phyloP scores from a whole-genome alignment of 495 filamentous ascomycete species.

The Amorphotheca resinae region DNA sequence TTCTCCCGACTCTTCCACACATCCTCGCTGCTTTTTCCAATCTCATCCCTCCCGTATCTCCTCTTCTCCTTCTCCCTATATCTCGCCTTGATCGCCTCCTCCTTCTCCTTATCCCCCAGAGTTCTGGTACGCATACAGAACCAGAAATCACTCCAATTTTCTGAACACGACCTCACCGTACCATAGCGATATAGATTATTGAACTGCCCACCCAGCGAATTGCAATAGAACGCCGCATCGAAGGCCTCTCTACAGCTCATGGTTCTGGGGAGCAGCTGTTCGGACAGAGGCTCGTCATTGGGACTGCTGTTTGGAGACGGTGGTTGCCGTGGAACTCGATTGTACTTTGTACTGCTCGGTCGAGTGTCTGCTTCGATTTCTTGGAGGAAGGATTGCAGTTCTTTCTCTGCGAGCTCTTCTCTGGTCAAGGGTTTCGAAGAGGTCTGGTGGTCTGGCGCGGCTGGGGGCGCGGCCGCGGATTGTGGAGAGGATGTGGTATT shows the following conservation, averaged over 20 bases:
- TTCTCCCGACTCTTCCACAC: conserved; percentile 65
- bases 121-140: conserved; percentile 82
- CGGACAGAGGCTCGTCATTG: conserved; percentile 19
- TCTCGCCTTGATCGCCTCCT: conserved; percentile 50
- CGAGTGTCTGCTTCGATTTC: conserved; percentile 30
- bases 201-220: conserved; percentile 82
- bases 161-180: conserved; percentile 52
- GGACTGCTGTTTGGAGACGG: conserved; percentile 4
- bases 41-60: conserved; percentile 56
- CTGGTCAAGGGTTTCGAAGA: conserved; percentile 24
- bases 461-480: conserved; percentile 4
- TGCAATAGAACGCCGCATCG: conserved; percentile 91
- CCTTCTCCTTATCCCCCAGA: conserved; percentile 34
- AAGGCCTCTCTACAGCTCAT: conserved; percentile 88
- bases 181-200: conserved; percentile 73
- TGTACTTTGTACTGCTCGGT: conserved; percentile 21
- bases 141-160: conserved; percentile 85
- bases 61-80: conserved; percentile 58
- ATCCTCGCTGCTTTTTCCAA: conserved; percentile 75
- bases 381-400: conserved; percentile 46
- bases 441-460: conserved; percentile 4
- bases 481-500: conserved; percentile 8
- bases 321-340: conserved; percentile 13
- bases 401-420: conserved; percentile 48
- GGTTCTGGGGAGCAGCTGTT: conserved; percentile 57